These are phyloP conservation scores for Fusarium floridanum DNA, from an alignment of 2,329 filamentous ascomycete species.

Conservation along the genomic window DNA sequence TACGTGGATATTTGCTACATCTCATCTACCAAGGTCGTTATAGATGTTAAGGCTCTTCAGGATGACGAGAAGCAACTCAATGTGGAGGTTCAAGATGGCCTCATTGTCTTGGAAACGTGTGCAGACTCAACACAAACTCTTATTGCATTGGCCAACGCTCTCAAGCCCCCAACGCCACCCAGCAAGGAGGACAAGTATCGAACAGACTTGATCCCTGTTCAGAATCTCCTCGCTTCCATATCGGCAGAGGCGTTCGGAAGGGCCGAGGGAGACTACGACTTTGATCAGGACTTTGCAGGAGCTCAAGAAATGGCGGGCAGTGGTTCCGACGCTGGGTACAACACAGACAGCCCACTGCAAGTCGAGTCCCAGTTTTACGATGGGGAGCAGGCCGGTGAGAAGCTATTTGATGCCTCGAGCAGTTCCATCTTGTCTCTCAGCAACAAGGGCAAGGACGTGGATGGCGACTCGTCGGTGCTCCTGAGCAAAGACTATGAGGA, in stretches of 20 bases:
- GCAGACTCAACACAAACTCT: constrained; percentile 97
- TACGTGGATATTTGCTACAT: constrained; percentile 91
- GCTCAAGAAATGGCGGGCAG: constrained; percentile 63
- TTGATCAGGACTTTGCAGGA: constrained; percentile 72
- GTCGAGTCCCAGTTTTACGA: constrained; percentile 63
- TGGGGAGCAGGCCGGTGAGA: constrained; percentile 57
- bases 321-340: constrained; percentile 48
- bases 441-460: constrained; percentile 51
- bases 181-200: constrained; percentile 87
- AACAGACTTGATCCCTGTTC: constrained; percentile 85
- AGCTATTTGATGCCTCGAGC: constrained; percentile 63
- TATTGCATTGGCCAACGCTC: constrained; percentile 80
- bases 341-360: constrained; percentile 53
- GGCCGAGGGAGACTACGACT: constrained; percentile 71
- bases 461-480: constrained; percentile 52
- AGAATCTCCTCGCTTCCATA: constrained; percentile 91
- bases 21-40: constrained; percentile 79
- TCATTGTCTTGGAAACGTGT: constrained; percentile 93
- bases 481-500: constrained; percentile 61
- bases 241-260: constrained; percentile 84
- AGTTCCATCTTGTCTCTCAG: constrained; percentile 46
- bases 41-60: constrained; percentile 68
- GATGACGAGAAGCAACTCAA: constrained; percentile 77
- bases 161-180: constrained; percentile 86
- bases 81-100: constrained; percentile 84